Evolutionary conservation across 306 rosid species (phyloP), one percentile per base, ranked within the genome.

Genomic region (Acacia confusa): DNA sequence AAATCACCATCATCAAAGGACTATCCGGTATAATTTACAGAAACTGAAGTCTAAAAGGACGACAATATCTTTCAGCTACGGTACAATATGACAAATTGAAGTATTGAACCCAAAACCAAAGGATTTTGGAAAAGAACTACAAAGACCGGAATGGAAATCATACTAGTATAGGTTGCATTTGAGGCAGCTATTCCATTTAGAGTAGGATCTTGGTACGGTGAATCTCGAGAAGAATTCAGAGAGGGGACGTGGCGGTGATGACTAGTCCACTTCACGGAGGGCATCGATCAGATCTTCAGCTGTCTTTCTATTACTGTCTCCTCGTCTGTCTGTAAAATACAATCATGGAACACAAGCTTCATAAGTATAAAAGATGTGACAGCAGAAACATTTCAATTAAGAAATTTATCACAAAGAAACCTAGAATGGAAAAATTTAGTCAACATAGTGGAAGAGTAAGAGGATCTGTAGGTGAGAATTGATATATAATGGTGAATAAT

Each of bases 121-220:
- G n/a, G 38, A 28, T 73, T 38, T 72, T 3, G 25, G 7, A 28
- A 71, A 24, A 15, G 53, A 20, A 27, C 12, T 13, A 72, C 63
- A 28, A 6, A 41, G 52, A 7, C 52, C 50, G 14, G 16, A 44
- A 34, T 57, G 32, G 40, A 32, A n/a, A 41, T 64, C 81, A 78
- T 88, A 96, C 99, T 96, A 96, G 89, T 96, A 93, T 82, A 96
- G 92, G 74, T 96, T 96, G 99, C 99, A 96, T 89, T 96, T 96
- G 89, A 96, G 92, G 81, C 99, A 97, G 91, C 97, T 91, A 66
- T 77, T 91, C 99, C 98, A 96, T 82, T 93, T 93, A 84, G 94
- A 41, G 32, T 81, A 91, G 32, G 99, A 92, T 88, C 97, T 78
- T 24, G 99, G 99, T 52, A 85, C 24, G 41, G 99, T 88, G 91